phyloP scores from a whole-genome alignment of 1,284 basidiomycete genomes.

The Heterobasidion parviporum region DNA sequence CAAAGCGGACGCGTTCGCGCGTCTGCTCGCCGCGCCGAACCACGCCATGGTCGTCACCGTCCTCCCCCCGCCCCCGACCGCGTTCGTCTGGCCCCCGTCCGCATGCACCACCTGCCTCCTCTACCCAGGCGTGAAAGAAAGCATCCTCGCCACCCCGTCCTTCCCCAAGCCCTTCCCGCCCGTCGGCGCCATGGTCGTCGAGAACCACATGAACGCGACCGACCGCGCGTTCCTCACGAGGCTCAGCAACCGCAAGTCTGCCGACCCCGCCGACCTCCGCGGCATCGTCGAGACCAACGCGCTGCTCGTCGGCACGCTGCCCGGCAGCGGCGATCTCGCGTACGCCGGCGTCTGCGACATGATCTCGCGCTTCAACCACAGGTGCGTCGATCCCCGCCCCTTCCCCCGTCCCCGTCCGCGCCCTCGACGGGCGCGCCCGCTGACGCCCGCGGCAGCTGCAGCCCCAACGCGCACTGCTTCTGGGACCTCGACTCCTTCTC shows the following conservation, averaged over 20 bases:
- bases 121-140: not conserved
- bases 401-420: not conserved
- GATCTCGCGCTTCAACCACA: slow-evolving; percentile 16
- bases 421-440: not conserved
- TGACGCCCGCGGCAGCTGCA: slow-evolving; percentile 9
- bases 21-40: too few species aligned
- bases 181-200: not conserved
- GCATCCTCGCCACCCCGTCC: not conserved
- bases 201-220: not conserved
- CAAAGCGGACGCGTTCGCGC: too few species aligned
- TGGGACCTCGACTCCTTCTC: slow-evolving; percentile 12
- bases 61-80: not conserved
- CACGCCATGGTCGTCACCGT: not conserved
- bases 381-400: slow-evolving; percentile 5
- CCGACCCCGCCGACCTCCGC: slow-evolving; percentile 2
- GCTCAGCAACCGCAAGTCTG: slow-evolving; percentile 7
- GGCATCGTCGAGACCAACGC: slow-evolving; percentile 16
- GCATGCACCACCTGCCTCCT: not conserved
- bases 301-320: slow-evolving; percentile 8
- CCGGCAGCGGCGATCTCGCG: slow-evolving; percentile 1
- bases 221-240: slow-evolving; percentile 2
- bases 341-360: slow-evolving; percentile 12
- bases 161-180: not conserved
- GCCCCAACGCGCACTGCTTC: slow-evolving; percentile 11
- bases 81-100: not conserved